These are phyloP conservation scores for Cutaneotrichosporon curvatum DNA, from an alignment of 1,284 basidiomycete genomes.

Conservation along the genomic window DNA sequence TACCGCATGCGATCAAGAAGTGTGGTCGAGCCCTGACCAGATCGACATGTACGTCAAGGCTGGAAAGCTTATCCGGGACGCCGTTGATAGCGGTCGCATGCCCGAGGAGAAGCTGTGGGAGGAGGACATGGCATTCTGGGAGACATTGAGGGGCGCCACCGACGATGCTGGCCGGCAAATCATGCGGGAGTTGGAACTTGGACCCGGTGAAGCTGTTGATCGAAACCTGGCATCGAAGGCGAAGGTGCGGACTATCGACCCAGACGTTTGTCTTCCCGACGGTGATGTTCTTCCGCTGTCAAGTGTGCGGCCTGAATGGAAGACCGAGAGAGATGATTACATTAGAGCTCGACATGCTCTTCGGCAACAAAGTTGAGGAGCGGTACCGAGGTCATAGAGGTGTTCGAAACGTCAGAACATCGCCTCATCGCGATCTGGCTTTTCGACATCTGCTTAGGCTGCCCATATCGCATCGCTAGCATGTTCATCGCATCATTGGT, in stretches of 20 bases:
- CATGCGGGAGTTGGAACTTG: slow-evolving; percentile 6
- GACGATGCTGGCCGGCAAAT: neutral
- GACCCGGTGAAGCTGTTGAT: neutral
- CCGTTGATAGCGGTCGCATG: slow-evolving; percentile 3
- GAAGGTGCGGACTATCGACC: neutral
- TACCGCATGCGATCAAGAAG: slow-evolving; percentile 3
- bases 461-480: too few relatives aligned
- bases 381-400: too few relatives aligned
- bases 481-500: too few relatives aligned
- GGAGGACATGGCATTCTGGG: slow-evolving; percentile 12
- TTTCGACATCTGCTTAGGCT: too few relatives aligned
- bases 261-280: neutral
- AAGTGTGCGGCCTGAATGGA: neutral
- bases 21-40: slow-evolving; percentile 13
- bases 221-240: neutral
- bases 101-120: slow-evolving; percentile 11
- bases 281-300: neutral
- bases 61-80: slow-evolving; percentile 7
- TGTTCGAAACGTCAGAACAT: too few relatives aligned
- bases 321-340: neutral
- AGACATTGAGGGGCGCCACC: neutral
- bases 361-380: too few relatives aligned
- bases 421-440: too few relatives aligned
- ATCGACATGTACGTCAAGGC: slow-evolving; percentile 6
- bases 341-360: neutral